phyloP scores from a whole-genome alignment of 2,329 filamentous ascomycete species.

The Daldinia sp. region DNA sequence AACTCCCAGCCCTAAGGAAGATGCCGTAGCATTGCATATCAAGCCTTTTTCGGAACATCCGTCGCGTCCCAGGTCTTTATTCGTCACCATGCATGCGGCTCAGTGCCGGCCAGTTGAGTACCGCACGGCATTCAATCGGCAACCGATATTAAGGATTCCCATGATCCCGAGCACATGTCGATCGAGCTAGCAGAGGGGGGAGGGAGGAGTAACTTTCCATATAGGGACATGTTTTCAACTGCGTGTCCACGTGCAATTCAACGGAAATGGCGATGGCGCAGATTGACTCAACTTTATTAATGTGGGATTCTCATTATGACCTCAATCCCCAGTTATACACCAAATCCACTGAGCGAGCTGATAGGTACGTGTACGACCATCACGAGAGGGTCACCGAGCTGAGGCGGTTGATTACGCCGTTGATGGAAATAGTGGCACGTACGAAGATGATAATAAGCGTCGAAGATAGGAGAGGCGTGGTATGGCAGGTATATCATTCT shows the following conservation, averaged over 20 bases:
- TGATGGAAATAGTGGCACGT: conserved; percentile 15
- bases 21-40: conserved; percentile 15
- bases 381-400: conserved; percentile 3
- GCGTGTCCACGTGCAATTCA: conserved; percentile 2
- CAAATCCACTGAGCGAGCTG: background rate
- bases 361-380: conserved; percentile 12
- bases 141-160: conserved; percentile 17
- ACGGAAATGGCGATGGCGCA: conserved; percentile 26
- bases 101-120: conserved; percentile 7
- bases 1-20: conserved; percentile 31
- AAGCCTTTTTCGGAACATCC: conserved; percentile 11
- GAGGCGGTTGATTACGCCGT: conserved; percentile 8
- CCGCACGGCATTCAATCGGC: conserved; percentile 1
- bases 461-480: background rate
- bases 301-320: conserved; percentile 14
- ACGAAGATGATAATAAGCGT: conserved; percentile 5
- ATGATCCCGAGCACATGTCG: conserved; percentile 8
- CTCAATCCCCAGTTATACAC: conserved; percentile 15
- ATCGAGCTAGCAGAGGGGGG: conserved; percentile 10
- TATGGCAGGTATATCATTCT: background rate
- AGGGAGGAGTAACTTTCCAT: conserved; percentile 19
- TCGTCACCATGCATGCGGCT: conserved; percentile 17
- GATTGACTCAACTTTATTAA: conserved; percentile 27
- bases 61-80: conserved; percentile 27
- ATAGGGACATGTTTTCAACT: conserved; percentile 17